Conservation (phyloP, 441 rosid species). For the Flueggea neowawraea region DNA sequence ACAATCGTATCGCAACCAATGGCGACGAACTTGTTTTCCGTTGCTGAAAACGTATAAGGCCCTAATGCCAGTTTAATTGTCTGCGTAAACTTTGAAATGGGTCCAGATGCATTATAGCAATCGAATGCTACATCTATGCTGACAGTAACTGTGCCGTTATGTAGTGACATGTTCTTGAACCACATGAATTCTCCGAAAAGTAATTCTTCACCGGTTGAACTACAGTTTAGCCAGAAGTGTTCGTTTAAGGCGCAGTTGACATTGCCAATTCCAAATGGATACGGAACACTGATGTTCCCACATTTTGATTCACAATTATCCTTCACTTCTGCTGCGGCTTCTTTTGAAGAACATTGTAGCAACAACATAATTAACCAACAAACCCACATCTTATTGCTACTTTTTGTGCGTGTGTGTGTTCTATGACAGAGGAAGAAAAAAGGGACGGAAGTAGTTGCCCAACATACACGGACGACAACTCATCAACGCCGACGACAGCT, state of each 20-base stretch:
- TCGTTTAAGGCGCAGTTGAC: constrained; percentile 6
- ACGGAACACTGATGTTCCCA: constrained; percentile 17
- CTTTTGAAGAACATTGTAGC: no score
- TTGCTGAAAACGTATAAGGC: constrained; percentile 11
- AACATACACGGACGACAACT: no score
- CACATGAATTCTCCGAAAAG: not conserved
- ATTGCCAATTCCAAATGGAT: constrained; percentile 15
- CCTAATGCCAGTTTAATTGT: not conserved
- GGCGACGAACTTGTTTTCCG: constrained; percentile 22
- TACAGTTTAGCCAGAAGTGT: not conserved
- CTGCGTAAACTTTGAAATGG: not conserved
- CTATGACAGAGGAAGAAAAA: no score
- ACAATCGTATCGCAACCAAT: constrained; percentile 21
- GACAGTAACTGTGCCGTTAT: constrained; percentile 6
- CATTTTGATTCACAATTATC: constrained; percentile 1
- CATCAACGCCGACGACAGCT: no score
- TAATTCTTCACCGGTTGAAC: not conserved
- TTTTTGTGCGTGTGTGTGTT: no score
- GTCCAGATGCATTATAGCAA: constrained; percentile 5
- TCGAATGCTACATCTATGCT: not conserved
- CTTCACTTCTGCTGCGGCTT: not conserved
- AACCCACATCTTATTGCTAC: no score
- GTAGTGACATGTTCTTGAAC: constrained; percentile 1
- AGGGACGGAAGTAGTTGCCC: no score
- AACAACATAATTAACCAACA: no score